Base-by-base conservation (phyloP, 306 rosid species). In the Sicyos edulis region DNA sequence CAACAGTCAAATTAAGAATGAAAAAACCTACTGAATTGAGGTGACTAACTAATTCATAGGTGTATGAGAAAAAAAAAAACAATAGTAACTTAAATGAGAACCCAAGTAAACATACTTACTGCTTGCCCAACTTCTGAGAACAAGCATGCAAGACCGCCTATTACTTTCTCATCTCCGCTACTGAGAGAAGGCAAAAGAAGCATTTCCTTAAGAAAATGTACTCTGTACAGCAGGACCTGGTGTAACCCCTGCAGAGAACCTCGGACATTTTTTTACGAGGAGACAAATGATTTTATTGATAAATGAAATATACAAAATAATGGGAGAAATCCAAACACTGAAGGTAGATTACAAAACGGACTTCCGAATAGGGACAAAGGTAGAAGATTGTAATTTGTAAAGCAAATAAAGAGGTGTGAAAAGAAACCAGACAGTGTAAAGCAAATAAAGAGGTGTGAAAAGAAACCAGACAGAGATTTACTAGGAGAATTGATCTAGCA, bases 81-180 rank as follows among this genome's bases (percentile, higher is more conserved):
- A 10, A 13, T 54, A 59, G 37, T 40, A 66, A 45, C 34, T 11
- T 7, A 45, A 63, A 15, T 22, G n/a, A 29, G 32, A 54, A 68
- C 64, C 78, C 70, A 74, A 73, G 22, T 55, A 42, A 52, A 62
- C 74, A 72, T 29, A 89, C 96, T 78, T 87, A 92, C 98, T 70
- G 98, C 96, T 78, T 92, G 98, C 70, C 98, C 98, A 80, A 92
- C 85, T 86, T 92, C 96, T 65, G 96, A 92, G 82, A 88, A 85
- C 78, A 92, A 84, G 88, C 92, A 86, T 32, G 98, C 96, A 44
- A 92, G 90, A 80, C 98, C 98, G 52, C 92, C 88, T 50, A 90
- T 83, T 65, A 84, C 83, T 85, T 90, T 88, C 80, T 90, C 86
- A 70, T 90, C 96, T 70, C 96, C 82, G 74, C 79, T 84, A 75